Percentiles rank a stretch among this genome's conserved stretches.
These are phyloP conservation scores for Jimgerdemannia flammicorona DNA, from an alignment of 192 early-diverging fungal species.

Conservation along the genomic window DNA sequence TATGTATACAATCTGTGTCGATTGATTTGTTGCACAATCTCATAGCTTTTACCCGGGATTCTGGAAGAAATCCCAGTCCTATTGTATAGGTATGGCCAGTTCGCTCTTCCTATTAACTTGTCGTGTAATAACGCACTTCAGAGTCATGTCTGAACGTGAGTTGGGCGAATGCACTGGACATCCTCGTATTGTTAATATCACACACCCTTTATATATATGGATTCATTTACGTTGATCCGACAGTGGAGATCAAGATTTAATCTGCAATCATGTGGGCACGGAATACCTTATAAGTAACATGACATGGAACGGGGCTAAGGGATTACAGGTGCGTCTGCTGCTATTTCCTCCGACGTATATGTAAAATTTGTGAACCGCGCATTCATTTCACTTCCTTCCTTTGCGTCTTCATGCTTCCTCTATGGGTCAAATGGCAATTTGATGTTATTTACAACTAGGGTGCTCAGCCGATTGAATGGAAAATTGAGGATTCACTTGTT, in stretches of 20 bases:
- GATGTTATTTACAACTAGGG: slow-evolving; percentile 1
- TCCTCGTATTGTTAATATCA: no score
- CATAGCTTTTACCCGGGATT: slow-evolving; percentile 60
- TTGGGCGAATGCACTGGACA: no score
- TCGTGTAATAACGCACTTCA: neutral
- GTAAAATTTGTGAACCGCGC: no score
- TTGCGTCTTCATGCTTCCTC: neutral
- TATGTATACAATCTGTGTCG: no score
- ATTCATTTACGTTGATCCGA: slow-evolving; percentile 6
- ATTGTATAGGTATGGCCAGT: slow-evolving; percentile 54
- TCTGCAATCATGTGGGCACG: slow-evolving; percentile 76
- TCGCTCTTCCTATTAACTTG: neutral
- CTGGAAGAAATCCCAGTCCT: slow-evolving; percentile 51
- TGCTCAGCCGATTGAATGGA: slow-evolving; percentile 40
- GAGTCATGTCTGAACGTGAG: no score
- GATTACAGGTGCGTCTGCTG: slow-evolving; percentile 44
- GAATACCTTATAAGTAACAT: slow-evolving; percentile 62
- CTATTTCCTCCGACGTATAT: neutral
- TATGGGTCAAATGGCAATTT: neutral
- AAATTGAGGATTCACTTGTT: slow-evolving; percentile 31
- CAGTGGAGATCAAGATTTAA: slow-evolving; percentile 77
- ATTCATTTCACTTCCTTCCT: neutral
- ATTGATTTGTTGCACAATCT: no score
- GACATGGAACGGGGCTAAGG: slow-evolving; percentile 59
- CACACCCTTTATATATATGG: neutral